These are phyloP conservation scores for Pyrenula massariospora DNA, from an alignment of 495 filamentous ascomycete genomes.

Conservation along the genomic window DNA sequence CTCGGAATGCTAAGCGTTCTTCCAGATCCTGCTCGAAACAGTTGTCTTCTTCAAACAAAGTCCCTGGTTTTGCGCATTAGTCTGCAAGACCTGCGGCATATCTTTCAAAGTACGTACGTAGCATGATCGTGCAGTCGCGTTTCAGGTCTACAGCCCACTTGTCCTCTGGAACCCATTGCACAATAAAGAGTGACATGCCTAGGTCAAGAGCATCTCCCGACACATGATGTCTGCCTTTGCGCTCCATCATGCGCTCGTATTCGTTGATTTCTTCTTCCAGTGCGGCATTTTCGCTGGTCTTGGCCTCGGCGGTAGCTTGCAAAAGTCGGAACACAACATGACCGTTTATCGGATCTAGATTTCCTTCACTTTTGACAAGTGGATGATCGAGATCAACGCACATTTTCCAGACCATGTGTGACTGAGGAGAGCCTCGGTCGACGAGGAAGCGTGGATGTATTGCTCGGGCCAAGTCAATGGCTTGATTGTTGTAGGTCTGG, in stretches of 20 bases:
- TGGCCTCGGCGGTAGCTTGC: slow-evolving; percentile 26
- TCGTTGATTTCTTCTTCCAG: slow-evolving; percentile 43
- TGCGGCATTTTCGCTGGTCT: slow-evolving; percentile 12
- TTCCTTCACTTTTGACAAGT: slow-evolving; percentile 44
- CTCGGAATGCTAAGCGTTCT: slow-evolving; percentile 47
- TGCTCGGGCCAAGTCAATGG: slow-evolving; percentile 43
- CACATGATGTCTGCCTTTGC: slow-evolving; percentile 33
- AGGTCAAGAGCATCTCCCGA: slow-evolving; percentile 47
- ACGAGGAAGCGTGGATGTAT: slow-evolving; percentile 48
- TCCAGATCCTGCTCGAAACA: slow-evolving; percentile 27
- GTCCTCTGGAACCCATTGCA: slow-evolving; percentile 42
- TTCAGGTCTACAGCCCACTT: slow-evolving; percentile 36
- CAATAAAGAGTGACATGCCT: slow-evolving; percentile 56
- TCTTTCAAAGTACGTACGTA: background rate
- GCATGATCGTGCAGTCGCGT: background rate
- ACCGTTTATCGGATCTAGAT: slow-evolving; percentile 51
- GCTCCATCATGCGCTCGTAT: slow-evolving; percentile 43
- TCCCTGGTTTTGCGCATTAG: too few species aligned
- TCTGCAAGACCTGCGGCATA: too few species aligned
- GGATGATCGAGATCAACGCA: slow-evolving; percentile 34
- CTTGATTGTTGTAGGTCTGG: slow-evolving; percentile 37
- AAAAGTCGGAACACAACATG: slow-evolving; percentile 45
- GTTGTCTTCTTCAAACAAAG: slow-evolving; percentile 27
- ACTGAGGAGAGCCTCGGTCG: slow-evolving; percentile 14
- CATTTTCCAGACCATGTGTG: slow-evolving; percentile 56